phyloP scores from a whole-genome alignment of 495 filamentous ascomycete species.

The Neurospora terricola region DNA sequence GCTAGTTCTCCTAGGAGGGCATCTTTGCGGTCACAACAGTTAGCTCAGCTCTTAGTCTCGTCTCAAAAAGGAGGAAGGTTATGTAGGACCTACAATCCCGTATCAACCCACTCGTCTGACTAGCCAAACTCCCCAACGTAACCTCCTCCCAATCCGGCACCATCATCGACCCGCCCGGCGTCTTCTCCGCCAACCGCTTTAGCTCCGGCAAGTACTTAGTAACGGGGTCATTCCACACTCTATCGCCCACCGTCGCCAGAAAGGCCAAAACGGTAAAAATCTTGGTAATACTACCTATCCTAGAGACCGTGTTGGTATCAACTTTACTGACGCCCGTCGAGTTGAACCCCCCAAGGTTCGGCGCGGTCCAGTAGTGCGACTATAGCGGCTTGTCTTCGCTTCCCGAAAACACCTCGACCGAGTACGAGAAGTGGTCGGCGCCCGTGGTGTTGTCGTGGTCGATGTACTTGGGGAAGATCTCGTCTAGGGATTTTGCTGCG shows the following conservation, averaged over 20 bases:
- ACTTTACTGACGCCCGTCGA: constrained; percentile 29
- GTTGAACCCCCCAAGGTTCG: constrained; percentile 26
- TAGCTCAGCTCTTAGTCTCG: not conserved
- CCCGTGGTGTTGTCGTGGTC: constrained; percentile 27
- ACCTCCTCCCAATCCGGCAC: constrained; percentile 43
- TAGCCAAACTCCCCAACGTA: constrained; percentile 44
- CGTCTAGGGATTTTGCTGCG: constrained; percentile 19
- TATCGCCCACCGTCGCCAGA: constrained; percentile 27
- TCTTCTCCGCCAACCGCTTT: constrained; percentile 22
- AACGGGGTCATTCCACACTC: constrained; percentile 27
- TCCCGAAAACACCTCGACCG: constrained; percentile 37
- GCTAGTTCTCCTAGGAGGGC: constrained; percentile 31
- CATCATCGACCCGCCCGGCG: constrained; percentile 25
- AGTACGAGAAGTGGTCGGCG: constrained; percentile 34
- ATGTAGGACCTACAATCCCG: constrained; percentile 22
- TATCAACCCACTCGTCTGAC: constrained; percentile 42
- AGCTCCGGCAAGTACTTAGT: constrained; percentile 48
- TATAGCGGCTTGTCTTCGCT: constrained; percentile 32
- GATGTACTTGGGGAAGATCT: constrained; percentile 21
- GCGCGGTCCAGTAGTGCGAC: constrained; percentile 38
- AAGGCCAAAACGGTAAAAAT: constrained; percentile 37
- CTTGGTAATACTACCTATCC: constrained; percentile 43
- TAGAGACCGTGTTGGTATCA: constrained; percentile 33
- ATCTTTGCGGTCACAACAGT: constrained; percentile 18
- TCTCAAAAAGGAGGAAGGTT: too few species aligned